Conservation (phyloP, 192 early-diverging fungal species). For the Anaeromyces robustus region DNA sequence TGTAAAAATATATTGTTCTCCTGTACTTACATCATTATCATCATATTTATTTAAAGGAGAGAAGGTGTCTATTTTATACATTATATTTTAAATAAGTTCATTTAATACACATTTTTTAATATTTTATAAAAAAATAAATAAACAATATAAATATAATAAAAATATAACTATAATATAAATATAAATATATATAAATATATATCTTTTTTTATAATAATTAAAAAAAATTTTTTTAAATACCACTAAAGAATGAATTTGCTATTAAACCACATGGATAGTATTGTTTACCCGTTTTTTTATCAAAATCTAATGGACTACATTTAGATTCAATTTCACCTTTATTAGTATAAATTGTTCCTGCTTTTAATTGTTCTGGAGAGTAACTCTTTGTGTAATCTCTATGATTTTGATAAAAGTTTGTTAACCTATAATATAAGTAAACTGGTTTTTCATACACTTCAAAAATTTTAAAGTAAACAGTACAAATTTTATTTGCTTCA, state of each 20-base stretch:
- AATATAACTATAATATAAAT: too few species aligned
- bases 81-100: too few species aligned
- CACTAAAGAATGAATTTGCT: constrained; percentile 95
- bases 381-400: constrained; percentile 79
- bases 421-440: constrained; percentile 87
- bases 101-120: too few species aligned
- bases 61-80: too few species aligned
- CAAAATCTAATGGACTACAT: not conserved
- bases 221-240: constrained; percentile 16
- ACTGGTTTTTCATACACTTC: constrained; percentile 54
- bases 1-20: not conserved
- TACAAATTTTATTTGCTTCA: constrained; percentile 34
- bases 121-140: too few species aligned
- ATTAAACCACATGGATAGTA: constrained; percentile 96
- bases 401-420: constrained; percentile 99
- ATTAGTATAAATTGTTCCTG: not conserved
- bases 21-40: too few species aligned
- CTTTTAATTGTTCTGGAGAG: constrained; percentile 59
- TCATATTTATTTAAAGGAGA: too few species aligned
- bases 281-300: constrained; percentile 7
- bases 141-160: too few species aligned
- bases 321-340: not conserved
- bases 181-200: too few species aligned
- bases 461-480: constrained; percentile 53
- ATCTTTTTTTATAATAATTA: too few species aligned